Conservation (phyloP, 768 basidiomycete genomes). For the Ramaria rubella region DNA sequence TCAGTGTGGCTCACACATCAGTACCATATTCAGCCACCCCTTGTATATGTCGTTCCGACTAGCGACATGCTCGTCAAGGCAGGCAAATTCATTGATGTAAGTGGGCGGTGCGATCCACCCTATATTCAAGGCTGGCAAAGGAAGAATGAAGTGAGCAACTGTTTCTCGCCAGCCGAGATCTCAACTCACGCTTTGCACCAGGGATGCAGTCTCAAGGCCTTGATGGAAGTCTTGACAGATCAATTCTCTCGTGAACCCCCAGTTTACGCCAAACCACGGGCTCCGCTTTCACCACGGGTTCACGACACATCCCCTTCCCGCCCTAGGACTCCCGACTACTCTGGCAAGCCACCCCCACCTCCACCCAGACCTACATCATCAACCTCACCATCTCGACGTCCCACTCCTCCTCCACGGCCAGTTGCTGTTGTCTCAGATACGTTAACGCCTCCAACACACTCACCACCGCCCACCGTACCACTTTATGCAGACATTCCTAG, state of each 20-base stretch:
- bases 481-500: slow-evolving; percentile 38
- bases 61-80: slow-evolving; percentile 83
- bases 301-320: background rate
- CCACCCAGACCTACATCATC: slow-evolving; percentile 7
- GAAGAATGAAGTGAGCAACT: slow-evolving; percentile 70
- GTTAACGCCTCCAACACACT: background rate
- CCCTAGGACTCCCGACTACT: slow-evolving; percentile 1
- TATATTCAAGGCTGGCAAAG: slow-evolving; percentile 74
- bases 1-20: slow-evolving; percentile 81
- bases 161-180: slow-evolving; percentile 6
- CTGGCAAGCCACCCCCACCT: background rate
- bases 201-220: slow-evolving; percentile 69
- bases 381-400: background rate
- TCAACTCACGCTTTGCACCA: slow-evolving; percentile 23
- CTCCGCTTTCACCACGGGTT: slow-evolving; percentile 18
- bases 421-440: background rate
- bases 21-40: slow-evolving; percentile 77
- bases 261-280: slow-evolving; percentile 76
- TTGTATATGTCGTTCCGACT: slow-evolving; percentile 89
- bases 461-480: slow-evolving; percentile 41
- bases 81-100: slow-evolving; percentile 69
- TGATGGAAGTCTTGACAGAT: slow-evolving; percentile 72
- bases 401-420: background rate
- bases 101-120: slow-evolving; percentile 61
- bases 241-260: slow-evolving; percentile 85